A percentile compares a stretch with the other conserved stretches of the same genome.
Evolutionary conservation across 176 grass and related monocot genomes (phyloP).

Genomic region (Tillandsia fasciculata): DNA sequence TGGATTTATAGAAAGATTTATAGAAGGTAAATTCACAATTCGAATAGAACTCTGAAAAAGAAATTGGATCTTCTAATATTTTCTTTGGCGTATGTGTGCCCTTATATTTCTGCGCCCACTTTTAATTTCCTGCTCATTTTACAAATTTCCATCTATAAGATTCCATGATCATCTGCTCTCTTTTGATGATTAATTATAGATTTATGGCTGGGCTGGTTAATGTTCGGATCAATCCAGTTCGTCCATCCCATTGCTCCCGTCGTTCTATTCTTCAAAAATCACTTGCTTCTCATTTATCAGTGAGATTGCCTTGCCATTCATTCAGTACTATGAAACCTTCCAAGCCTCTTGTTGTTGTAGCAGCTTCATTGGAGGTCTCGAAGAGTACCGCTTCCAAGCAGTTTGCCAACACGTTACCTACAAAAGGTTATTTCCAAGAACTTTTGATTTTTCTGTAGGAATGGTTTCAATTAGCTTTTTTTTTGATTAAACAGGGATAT

Average conservation of each 20-base stretch:
- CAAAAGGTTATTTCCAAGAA: slow-evolving; percentile 23
- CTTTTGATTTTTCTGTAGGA: neutral
- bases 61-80: no score
- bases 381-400: slow-evolving; percentile 12
- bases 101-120: no score
- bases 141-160: neutral
- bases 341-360: slow-evolving; percentile 20
- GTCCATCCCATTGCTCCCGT: neutral
- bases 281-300: slow-evolving; percentile 11
- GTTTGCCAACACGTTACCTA: slow-evolving; percentile 27
- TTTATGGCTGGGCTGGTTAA: slow-evolving; percentile 24
- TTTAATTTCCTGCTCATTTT: no score
- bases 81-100: no score
- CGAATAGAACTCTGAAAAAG: no score
- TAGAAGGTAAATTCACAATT: no score
- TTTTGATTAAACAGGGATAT: no score
- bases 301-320: slow-evolving; percentile 13
- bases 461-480: neutral
- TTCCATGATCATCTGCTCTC: neutral
- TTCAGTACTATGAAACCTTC: neutral
- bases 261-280: slow-evolving; percentile 10
- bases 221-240: slow-evolving; percentile 11
- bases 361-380: slow-evolving; percentile 16
- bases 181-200: slow-evolving; percentile 7
- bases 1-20: no score